Conservation (phyloP, 2,329 filamentous ascomycete genomes). For the Ophiosphaerella korrae region DNA sequence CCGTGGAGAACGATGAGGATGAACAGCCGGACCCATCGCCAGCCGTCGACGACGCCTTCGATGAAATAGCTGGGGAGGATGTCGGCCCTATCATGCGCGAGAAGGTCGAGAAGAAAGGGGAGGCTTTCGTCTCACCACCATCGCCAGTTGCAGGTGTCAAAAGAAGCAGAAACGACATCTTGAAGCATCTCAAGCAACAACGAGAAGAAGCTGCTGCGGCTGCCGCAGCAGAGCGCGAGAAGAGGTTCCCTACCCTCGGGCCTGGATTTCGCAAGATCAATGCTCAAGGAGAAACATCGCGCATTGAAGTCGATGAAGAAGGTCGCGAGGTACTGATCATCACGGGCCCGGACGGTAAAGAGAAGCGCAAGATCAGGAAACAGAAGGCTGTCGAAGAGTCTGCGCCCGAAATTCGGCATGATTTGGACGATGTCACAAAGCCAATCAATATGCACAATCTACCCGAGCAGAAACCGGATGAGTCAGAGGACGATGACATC, state of each 20-base stretch:
- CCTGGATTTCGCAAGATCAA: slow-evolving; percentile 61
- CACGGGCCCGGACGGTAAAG: slow-evolving; percentile 63
- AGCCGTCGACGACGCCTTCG: slow-evolving; percentile 54
- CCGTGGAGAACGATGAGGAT: slow-evolving; percentile 41
- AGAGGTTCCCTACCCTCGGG: slow-evolving; percentile 55
- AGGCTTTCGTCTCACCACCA: slow-evolving; percentile 49
- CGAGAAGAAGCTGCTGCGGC: slow-evolving; percentile 52
- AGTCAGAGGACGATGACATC: slow-evolving; percentile 63
- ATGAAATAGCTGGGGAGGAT: slow-evolving; percentile 67
- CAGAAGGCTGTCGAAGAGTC: slow-evolving; percentile 45
- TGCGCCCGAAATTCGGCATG: slow-evolving; percentile 45
- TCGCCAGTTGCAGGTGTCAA: slow-evolving; percentile 55
- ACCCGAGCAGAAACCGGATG: slow-evolving; percentile 47
- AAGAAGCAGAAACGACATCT: slow-evolving; percentile 63
- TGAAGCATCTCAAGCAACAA: slow-evolving; percentile 64
- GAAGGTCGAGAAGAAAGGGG: slow-evolving; percentile 59
- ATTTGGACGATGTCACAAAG: slow-evolving; percentile 52
- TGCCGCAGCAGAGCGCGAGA: slow-evolving; percentile 49
- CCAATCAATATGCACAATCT: slow-evolving; percentile 48
- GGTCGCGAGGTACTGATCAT: slow-evolving; percentile 64
- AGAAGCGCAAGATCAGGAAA: slow-evolving; percentile 66
- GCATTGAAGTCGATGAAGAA: slow-evolving; percentile 61
- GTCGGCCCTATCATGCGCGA: slow-evolving; percentile 70
- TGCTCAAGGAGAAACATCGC: slow-evolving; percentile 55
- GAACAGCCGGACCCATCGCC: slow-evolving; percentile 30